Conservation (phyloP, 139 green algal species). For the Haematococcus sp. region DNA sequence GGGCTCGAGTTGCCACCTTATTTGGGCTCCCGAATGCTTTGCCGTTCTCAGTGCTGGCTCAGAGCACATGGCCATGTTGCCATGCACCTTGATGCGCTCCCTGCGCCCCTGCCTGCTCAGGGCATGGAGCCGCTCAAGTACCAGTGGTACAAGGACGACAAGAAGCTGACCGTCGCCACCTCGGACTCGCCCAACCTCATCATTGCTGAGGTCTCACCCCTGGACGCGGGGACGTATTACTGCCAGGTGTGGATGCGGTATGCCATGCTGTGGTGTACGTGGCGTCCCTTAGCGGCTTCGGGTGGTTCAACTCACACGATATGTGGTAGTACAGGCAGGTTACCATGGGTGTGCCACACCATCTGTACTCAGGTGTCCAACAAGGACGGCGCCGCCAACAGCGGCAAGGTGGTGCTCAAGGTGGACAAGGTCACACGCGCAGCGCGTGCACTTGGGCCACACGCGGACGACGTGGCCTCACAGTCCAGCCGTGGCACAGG, state of each 20-base stretch:
- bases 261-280: not conserved
- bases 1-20: too few species aligned
- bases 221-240: slow-evolving; percentile 22
- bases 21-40: too few species aligned
- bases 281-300: not conserved
- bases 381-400: slow-evolving; percentile 41
- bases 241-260: slow-evolving; percentile 24
- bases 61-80: not conserved
- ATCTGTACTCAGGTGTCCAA: slow-evolving; percentile 43
- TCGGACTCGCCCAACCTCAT: slow-evolving; percentile 39
- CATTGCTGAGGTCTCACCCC: slow-evolving; percentile 30
- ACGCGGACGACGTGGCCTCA: not conserved
- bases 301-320: not conserved
- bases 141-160: slow-evolving; percentile 57
- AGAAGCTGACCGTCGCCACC: slow-evolving; percentile 41
- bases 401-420: slow-evolving; percentile 36
- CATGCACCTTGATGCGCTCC: not conserved
- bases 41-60: not conserved
- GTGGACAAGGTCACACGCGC: slow-evolving; percentile 26
- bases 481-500: not conserved
- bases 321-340: not conserved
- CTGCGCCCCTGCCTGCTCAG: slow-evolving; percentile 14
- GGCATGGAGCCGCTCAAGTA: slow-evolving; percentile 48
- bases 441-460: not conserved
- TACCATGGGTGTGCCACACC: not conserved